These are phyloP conservation scores for Starmerella floris DNA, from an alignment of 805 yeast genomes.

Conservation along the genomic window DNA sequence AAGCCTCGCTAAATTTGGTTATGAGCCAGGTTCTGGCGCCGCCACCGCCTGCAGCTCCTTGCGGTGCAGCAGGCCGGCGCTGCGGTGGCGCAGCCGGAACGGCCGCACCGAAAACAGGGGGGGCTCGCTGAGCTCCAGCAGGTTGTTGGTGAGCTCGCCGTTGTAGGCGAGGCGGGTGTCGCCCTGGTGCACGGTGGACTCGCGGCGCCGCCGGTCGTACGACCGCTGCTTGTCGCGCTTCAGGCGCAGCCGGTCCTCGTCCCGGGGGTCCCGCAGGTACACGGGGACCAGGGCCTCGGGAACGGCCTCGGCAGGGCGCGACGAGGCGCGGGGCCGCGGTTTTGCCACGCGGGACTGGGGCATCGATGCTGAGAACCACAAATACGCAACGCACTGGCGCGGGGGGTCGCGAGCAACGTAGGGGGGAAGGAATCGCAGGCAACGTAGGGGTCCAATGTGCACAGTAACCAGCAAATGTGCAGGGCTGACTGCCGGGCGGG, in stretches of 20 bases:
- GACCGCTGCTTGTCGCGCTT: conserved; percentile 9
- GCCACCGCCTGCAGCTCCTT: neutral
- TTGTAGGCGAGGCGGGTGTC: neutral
- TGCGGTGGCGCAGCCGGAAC: neutral
- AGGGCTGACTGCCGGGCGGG: no score
- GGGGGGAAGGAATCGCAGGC: no score
- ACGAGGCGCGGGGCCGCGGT: no score
- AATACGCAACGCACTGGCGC: no score
- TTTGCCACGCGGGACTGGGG: no score
- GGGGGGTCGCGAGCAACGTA: no score
- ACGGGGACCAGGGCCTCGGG: neutral
- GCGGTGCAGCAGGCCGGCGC: neutral
- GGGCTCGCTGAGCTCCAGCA: neutral
- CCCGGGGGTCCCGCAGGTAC: conserved; percentile 1
- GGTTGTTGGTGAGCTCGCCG: neutral
- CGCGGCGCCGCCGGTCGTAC: conserved; percentile 11
- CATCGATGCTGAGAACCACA: no score
- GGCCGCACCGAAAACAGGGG: neutral
- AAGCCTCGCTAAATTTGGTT: no score
- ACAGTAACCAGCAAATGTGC: no score
- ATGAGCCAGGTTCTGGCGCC: neutral
- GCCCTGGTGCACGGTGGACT: neutral
- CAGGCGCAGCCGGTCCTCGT: conserved; percentile 8
- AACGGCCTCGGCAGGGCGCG: neutral
- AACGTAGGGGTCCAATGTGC: no score